These are phyloP conservation scores for Corymbia maculata DNA, from an alignment of 345 rosid genomes.

Conservation along the genomic window DNA sequence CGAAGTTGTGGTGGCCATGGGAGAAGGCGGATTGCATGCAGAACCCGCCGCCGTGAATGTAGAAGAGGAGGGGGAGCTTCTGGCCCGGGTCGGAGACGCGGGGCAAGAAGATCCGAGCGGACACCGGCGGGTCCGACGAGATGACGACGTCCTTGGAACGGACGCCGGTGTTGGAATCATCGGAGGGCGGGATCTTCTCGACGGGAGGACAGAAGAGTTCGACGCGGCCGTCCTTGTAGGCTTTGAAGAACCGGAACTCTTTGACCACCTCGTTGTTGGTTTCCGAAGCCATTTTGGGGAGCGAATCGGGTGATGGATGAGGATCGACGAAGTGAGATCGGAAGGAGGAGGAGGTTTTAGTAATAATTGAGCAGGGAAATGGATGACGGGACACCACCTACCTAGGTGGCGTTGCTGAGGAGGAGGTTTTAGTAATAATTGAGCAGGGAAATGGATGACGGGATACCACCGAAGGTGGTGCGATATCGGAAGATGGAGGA, in stretches of 20 bases:
- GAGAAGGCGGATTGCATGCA: slow-evolving; percentile 11
- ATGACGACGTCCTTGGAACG: slow-evolving; percentile 8
- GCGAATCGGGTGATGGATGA: no score
- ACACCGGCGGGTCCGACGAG: slow-evolving; percentile 11
- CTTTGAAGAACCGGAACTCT: slow-evolving; percentile 19
- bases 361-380: background rate
- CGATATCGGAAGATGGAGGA: background rate
- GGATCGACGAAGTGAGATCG: background rate
- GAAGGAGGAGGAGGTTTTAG: no score
- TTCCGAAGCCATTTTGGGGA: slow-evolving; percentile 1
- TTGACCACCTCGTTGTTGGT: slow-evolving; percentile 2
- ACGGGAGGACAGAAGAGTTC: background rate
- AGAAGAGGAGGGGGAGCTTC: slow-evolving; percentile 14
- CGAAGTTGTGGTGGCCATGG: background rate
- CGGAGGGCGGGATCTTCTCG: slow-evolving; percentile 1
- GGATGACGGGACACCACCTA: no score
- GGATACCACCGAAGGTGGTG: no score
- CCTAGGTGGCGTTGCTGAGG: no score
- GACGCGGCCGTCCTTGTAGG: slow-evolving; percentile 4
- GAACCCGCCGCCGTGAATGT: slow-evolving; percentile 23
- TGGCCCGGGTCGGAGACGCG: background rate
- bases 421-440: background rate
- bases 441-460: background rate
- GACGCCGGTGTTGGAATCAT: slow-evolving; percentile 5
- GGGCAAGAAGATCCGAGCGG: slow-evolving; percentile 18